Base-by-base conservation (phyloP, 2,329 filamentous ascomycete species). In the Ophiostoma populinum region DNA sequence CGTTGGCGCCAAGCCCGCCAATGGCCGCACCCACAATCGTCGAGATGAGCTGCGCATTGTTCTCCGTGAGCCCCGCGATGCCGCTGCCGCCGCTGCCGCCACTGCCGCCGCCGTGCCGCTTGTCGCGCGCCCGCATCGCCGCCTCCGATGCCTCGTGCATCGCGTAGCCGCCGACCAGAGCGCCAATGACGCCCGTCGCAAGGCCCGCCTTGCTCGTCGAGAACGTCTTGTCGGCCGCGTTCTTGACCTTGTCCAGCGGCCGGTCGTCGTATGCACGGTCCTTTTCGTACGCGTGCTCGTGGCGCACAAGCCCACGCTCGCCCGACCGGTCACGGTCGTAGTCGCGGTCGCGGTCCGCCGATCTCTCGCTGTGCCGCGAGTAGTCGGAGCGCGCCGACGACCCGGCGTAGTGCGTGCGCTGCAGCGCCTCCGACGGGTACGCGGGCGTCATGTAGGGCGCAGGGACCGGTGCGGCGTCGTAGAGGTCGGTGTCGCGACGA, bases 11-110 rank as follows among this genome's bases (percentile, higher is more conserved):
- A 8, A 71, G 53, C 4, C 65, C 66, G 3, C 65, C 66, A 1
- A 67, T 64, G 4, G 67, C 62, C 2, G 65, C 67, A 2, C 67
- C 66, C 4, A 70, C 55, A 8, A 70, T 51, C 8, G 67, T 67
- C 4, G 62, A 61, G 12, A 68, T 47, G 34, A 62, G 49, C 33
- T 52, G 51, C 22, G 50, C 46, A 15, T 16, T 21, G 21, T 25
- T 22, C 21, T 22, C 7, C 7, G 21, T 19, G 21, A 13, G 18
- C 19, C 3, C n/a, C 6, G 13, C 24, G 19, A 19, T 22, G n/a
- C 20, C 48, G 43, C 15, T 51, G 45, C 5, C 43, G 35, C 31
- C 42, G 38, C 34, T 47, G n/a, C 51, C 51, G 41, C 29, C 43
- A 42, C 32, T 40, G 46, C 29, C 42, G 43, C 39, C 43, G 8